These are phyloP conservation scores for Alternaria solani DNA, from an alignment of 2,329 filamentous ascomycete genomes.

Conservation along the genomic window DNA sequence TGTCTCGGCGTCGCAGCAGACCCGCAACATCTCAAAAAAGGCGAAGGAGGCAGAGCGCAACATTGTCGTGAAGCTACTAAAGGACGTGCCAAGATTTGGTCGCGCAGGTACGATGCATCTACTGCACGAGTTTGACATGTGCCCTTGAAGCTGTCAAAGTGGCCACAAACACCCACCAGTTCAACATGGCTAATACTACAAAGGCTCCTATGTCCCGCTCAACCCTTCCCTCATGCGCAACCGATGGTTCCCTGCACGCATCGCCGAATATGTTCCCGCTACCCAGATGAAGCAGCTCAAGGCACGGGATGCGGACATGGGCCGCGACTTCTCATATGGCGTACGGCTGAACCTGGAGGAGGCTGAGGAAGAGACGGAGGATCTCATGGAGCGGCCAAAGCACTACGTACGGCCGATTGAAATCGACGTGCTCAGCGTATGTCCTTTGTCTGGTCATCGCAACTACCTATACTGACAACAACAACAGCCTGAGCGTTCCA, in stretches of 20 bases:
- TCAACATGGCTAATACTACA: conserved; percentile 26
- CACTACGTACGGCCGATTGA: conserved; percentile 50
- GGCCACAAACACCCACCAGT: neutral
- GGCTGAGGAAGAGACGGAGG: conserved; percentile 33
- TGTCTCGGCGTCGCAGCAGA: conserved; percentile 45
- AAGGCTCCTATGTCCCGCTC: conserved; percentile 63
- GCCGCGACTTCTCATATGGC: conserved; percentile 58
- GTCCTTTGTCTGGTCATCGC: conserved; percentile 10
- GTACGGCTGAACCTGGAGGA: conserved; percentile 42
- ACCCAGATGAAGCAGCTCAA: conserved; percentile 57
- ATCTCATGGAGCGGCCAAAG: conserved; percentile 24
- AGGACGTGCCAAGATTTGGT: conserved; percentile 63
- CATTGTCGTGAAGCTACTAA: conserved; percentile 61
- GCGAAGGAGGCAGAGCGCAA: conserved; percentile 52
- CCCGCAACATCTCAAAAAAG: conserved; percentile 57
- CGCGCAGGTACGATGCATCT: conserved; percentile 40
- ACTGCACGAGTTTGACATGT: neutral
- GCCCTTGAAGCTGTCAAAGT: conserved; percentile 5
- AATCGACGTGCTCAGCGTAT: conserved; percentile 52
- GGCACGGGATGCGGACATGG: conserved; percentile 54
- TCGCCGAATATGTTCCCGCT: conserved; percentile 62
- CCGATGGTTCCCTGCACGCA: conserved; percentile 59
- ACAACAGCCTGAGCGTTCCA: conserved; percentile 53
- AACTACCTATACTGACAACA: conserved; percentile 26
- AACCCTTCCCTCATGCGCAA: conserved; percentile 64